These are phyloP conservation scores for Neonectria hederae DNA, from an alignment of 2,329 filamentous ascomycete genomes.

Conservation along the genomic window DNA sequence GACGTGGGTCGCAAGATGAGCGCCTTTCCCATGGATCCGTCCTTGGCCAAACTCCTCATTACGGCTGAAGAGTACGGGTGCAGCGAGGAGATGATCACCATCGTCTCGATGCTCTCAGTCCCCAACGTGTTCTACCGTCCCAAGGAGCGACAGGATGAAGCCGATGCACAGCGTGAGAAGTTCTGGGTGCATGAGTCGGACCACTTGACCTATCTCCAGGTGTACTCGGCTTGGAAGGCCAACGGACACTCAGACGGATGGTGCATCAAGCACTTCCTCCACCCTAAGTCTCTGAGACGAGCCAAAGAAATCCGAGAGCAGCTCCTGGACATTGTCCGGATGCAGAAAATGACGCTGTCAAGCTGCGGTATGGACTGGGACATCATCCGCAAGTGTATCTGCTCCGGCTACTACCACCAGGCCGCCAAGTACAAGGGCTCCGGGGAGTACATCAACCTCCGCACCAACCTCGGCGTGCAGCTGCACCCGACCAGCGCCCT, in stretches of 20 bases:
- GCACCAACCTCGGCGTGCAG: conserved; percentile 93
- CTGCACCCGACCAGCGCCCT: conserved; percentile 93
- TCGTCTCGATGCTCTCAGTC: conserved; percentile 97
- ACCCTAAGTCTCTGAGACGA: conserved; percentile 90
- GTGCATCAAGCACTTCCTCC: conserved; percentile 93
- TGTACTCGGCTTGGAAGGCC: conserved; percentile 93
- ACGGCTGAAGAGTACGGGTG: conserved; percentile 90
- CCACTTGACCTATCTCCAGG: conserved; percentile 93
- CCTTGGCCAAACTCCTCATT: conserved; percentile 92
- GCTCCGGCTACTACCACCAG: conserved; percentile 97
- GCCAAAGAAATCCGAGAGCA: conserved; percentile 96
- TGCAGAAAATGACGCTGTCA: conserved; percentile 87
- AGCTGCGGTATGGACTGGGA: conserved; percentile 98
- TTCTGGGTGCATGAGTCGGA: conserved; percentile 99
- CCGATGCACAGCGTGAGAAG: conserved; percentile 93
- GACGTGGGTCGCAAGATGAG: conserved; percentile 92
- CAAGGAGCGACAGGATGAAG: conserved; percentile 96
- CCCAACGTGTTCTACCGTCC: conserved; percentile 97
- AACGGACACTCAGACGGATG: conserved; percentile 91
- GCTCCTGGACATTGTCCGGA: conserved; percentile 90
- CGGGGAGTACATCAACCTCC: conserved; percentile 95
- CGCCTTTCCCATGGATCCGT: conserved; percentile 97
- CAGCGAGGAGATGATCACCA: conserved; percentile 97
- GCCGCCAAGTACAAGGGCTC: conserved; percentile 95
- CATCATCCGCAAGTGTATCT: conserved; percentile 93